Evolutionary conservation across 2,329 filamentous ascomycete genomes (phyloP).

Genomic region (Penicillium sp.): DNA sequence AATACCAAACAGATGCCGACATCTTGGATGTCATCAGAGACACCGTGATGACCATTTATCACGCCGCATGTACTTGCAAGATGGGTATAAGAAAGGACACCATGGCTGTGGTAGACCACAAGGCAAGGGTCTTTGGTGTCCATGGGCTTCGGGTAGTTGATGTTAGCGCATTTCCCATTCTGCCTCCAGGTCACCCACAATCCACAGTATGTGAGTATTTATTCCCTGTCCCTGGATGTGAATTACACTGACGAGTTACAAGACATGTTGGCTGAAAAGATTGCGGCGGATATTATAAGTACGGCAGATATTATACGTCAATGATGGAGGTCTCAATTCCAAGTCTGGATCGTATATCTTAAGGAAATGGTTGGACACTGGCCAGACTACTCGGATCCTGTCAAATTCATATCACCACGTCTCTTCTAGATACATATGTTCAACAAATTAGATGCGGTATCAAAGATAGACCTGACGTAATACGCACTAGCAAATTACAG

Average conservation of each 20-base stretch:
- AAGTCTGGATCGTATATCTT: background rate
- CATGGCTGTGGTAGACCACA: constrained; percentile 32
- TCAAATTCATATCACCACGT: constrained; percentile 10
- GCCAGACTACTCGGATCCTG: background rate
- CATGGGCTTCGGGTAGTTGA: constrained; percentile 35
- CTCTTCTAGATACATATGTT: constrained; percentile 22
- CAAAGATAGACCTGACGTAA: too few species aligned
- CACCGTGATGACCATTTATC: constrained; percentile 30
- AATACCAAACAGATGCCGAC: constrained; percentile 41
- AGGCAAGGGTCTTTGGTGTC: constrained; percentile 31
- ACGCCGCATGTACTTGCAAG: constrained; percentile 30
- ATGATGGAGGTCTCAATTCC: background rate
- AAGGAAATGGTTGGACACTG: background rate
- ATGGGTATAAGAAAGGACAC: constrained; percentile 28
- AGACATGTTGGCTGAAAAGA: constrained; percentile 44
- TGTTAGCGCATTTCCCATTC: constrained; percentile 34
- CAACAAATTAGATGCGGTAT: background rate
- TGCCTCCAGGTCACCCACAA: constrained; percentile 42
- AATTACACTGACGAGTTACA: constrained; percentile 3
- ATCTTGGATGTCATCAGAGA: constrained; percentile 37
- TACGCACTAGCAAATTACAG: constrained; percentile 34
- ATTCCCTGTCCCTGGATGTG: background rate
- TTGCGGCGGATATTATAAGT: constrained; percentile 30
- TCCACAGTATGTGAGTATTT: constrained; percentile 35
- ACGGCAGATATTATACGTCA: background rate